Percentiles rank a stretch among this genome's conserved stretches.
Conservation (phyloP, 768 basidiomycete species). For the Xerocomus spinulosus region DNA sequence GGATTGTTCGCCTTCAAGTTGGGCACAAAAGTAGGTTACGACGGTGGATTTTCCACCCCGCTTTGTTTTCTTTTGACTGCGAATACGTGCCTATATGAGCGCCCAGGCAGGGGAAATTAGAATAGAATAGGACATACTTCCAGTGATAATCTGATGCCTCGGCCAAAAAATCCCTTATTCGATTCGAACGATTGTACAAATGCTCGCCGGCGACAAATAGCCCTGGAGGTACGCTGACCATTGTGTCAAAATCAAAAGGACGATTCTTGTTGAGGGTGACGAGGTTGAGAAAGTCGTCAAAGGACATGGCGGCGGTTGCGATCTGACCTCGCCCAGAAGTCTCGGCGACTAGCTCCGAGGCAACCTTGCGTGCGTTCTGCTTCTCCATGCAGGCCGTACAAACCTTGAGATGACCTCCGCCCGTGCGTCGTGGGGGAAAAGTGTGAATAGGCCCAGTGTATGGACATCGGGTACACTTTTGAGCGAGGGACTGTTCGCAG, state of each 20-base stretch:
- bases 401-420: constrained; percentile 31
- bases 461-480: constrained; percentile 32
- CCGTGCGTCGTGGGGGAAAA: constrained; percentile 30
- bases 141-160: constrained; percentile 35
- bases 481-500: constrained; percentile 13
- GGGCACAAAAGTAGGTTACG: constrained; percentile 34
- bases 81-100: not conserved
- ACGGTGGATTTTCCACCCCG: constrained; percentile 33
- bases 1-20: constrained; percentile 33
- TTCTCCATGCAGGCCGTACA: constrained; percentile 32
- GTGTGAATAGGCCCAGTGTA: constrained; percentile 26
- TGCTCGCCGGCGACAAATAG: constrained; percentile 32
- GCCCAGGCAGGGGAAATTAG: not conserved
- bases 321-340: constrained; percentile 31
- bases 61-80: constrained; percentile 33
- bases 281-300: constrained; percentile 32
- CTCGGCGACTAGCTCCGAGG: constrained; percentile 27
- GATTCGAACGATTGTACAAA: constrained; percentile 33
- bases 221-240: constrained; percentile 31
- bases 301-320: constrained; percentile 32
- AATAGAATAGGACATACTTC: constrained; percentile 21
- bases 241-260: constrained; percentile 33
- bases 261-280: constrained; percentile 30
- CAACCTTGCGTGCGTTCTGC: constrained; percentile 31
- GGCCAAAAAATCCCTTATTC: constrained; percentile 32